phyloP scores from a whole-genome alignment of 768 basidiomycete genomes.

The Floccularia luteovirens region DNA sequence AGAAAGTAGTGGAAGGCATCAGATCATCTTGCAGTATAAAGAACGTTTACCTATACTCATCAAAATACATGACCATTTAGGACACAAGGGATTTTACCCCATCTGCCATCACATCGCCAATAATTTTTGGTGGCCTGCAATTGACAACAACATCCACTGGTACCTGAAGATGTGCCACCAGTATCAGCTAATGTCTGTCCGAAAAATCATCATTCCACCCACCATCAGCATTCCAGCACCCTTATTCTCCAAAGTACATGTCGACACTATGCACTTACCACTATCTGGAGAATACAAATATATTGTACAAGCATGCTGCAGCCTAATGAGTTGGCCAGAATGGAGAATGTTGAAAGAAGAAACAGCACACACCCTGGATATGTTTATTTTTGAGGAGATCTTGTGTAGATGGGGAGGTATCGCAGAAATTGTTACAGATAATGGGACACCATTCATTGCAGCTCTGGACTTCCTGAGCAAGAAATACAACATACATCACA shows the following conservation, averaged over 20 bases:
- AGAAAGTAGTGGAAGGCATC: constrained; percentile 4
- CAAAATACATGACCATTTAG: constrained; percentile 13
- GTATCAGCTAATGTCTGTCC: constrained; percentile 21
- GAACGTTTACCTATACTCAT: constrained; percentile 13
- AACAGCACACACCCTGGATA: constrained; percentile 6
- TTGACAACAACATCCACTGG: constrained; percentile 19
- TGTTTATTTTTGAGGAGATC: constrained; percentile 8
- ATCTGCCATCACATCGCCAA: constrained; percentile 9
- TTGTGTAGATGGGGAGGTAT: constrained; percentile 17
- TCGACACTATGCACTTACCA: constrained; percentile 31
- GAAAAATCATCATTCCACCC: constrained; percentile 15
- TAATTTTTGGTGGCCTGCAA: constrained; percentile 20
- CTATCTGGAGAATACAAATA: constrained; percentile 12
- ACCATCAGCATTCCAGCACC: constrained; percentile 12
- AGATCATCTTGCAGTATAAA: constrained; percentile 11
- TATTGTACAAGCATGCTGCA: constrained; percentile 18
- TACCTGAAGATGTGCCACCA: constrained; percentile 25
- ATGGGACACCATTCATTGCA: constrained; percentile 2
- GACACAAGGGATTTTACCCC: too few species aligned
- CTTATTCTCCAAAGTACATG: constrained; percentile 21
- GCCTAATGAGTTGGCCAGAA: constrained; percentile 12
- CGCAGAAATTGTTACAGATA: constrained; percentile 24
- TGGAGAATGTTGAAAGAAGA: constrained; percentile 10
- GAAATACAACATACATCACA: constrained; percentile 13
- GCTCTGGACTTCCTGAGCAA: neutral